Base-by-base conservation (phyloP, 2,329 filamentous ascomycete species). In the Monilinia fructicola region DNA sequence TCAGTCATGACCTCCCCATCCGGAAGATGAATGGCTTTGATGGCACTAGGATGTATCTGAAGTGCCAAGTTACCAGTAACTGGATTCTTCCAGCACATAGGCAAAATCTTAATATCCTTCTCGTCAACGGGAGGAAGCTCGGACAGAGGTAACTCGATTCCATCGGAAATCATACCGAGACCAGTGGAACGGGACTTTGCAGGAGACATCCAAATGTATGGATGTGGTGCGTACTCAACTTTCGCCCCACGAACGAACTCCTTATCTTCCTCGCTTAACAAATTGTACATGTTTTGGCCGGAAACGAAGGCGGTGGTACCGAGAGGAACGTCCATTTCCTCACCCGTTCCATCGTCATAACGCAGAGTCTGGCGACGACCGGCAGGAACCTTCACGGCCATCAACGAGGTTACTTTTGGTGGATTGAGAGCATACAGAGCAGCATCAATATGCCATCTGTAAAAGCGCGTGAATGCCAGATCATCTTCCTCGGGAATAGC, bases 381-480 rank as follows among this genome's bases (percentile, higher is more conserved):
- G 26, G 82, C 81, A 0, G 90, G 90, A 0, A 93, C 90, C 50
- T 82, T 81, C n/a, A 92, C 90, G 0, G 90, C 90, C 66, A 93
- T 81, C 31, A 93, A 82, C 1, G 87, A 87, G 0, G 90, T 93
- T 4, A 88, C 90, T 35, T 87, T 82, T 2, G 90, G 90, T 3
- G 90, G 90, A n/a, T 90, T 85, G 9, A 92, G 83, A 23, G 85
- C 88, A 74, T 93, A 93, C 7, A 93, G 79, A 1, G 90, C 90
- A 4, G 90, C 90, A 73, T 93, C 90, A 64, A 93, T 92, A 76
- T 93, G 90, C 90, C 90, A 93, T 67, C 90, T 82, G 78, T 91
- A 93, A 78, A 92, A 87, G 9, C 84, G 78, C 0, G 85, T 87
- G 71, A 80, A 81, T 16, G 83, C 80, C 7, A 84, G 76, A 69